Evolutionary conservation across 352 stramenopile species (phyloP).

Genomic region (Thraustochytrium striatum): DNA sequence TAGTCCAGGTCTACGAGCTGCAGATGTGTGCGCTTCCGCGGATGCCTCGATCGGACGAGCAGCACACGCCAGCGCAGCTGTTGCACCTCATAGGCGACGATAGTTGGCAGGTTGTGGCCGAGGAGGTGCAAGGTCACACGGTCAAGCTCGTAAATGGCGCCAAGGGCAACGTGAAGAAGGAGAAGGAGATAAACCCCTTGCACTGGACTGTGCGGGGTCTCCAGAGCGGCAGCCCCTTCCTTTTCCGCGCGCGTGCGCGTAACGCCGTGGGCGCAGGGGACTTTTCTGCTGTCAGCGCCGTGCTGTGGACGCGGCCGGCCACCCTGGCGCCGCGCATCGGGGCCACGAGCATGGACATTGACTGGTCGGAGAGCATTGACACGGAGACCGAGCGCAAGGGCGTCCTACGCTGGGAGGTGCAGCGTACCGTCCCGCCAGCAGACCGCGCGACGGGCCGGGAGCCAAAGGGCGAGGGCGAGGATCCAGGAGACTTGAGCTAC

Average conservation of each 20-base stretch:
- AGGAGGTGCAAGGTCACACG: too few relatives aligned
- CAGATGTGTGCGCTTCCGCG: too few relatives aligned
- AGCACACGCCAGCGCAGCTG: too few relatives aligned
- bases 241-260: conserved; percentile 12
- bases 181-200: not conserved
- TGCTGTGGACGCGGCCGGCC: not conserved
- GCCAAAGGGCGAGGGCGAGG: not conserved
- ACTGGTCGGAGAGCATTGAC: conserved; percentile 46
- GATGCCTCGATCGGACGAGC: too few relatives aligned
- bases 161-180: not conserved
- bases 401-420: conserved; percentile 24
- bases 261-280: not conserved
- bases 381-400: not conserved
- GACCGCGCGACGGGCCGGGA: not conserved
- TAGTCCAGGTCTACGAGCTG: conserved; percentile 24
- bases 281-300: not conserved
- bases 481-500: not conserved
- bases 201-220: not conserved
- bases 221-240: conserved; percentile 8
- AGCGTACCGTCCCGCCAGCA: conserved; percentile 16
- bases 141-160: not conserved
- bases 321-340: not conserved
- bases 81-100: not conserved
- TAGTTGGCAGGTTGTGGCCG: conserved; percentile 33
- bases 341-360: not conserved